phyloP scores from a whole-genome alignment of 2,329 filamentous ascomycete species.

The Botrytis aclada region DNA sequence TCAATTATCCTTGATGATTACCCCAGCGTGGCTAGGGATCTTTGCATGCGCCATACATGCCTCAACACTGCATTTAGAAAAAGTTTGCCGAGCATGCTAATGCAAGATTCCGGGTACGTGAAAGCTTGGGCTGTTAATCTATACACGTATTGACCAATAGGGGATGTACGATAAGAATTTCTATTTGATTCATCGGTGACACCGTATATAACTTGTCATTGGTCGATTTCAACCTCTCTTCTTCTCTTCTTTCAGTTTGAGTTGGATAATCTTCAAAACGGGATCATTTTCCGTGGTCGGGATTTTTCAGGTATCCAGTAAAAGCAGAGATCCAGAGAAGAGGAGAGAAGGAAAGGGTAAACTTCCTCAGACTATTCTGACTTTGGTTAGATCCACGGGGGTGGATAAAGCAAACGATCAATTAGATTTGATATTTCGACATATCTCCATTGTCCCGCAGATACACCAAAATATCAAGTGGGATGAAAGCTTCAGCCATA shows the following conservation, averaged over 20 bases:
- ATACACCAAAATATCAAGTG: not conserved
- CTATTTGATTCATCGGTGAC: slow-evolving; percentile 19
- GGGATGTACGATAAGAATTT: slow-evolving; percentile 20
- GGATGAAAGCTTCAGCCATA: not conserved
- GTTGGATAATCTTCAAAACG: not conserved
- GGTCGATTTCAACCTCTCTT: not conserved
- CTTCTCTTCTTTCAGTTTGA: not conserved
- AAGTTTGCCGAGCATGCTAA: not conserved
- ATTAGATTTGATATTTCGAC: not conserved
- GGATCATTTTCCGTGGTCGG: not conserved
- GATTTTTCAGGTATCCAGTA: not conserved
- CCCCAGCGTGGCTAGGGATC: not conserved
- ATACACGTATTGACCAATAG: slow-evolving; percentile 11
- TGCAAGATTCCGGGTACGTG: not conserved
- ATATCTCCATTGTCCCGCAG: not conserved
- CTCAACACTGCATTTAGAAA: not conserved
- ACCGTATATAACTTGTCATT: slow-evolving; percentile 1
- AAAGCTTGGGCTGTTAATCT: slow-evolving; percentile 11
- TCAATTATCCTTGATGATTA: not conserved
- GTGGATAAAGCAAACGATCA: not conserved
- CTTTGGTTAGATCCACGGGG: not conserved
- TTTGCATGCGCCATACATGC: slow-evolving; percentile 14
- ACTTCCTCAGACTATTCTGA: not conserved
- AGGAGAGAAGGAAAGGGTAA: not conserved
- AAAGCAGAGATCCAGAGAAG: not conserved